Percentiles rank a stretch among this genome's conserved stretches.
Evolutionary conservation across 176 grass and related monocot genomes (phyloP).

Genomic region (Microstegium vimineum): DNA sequence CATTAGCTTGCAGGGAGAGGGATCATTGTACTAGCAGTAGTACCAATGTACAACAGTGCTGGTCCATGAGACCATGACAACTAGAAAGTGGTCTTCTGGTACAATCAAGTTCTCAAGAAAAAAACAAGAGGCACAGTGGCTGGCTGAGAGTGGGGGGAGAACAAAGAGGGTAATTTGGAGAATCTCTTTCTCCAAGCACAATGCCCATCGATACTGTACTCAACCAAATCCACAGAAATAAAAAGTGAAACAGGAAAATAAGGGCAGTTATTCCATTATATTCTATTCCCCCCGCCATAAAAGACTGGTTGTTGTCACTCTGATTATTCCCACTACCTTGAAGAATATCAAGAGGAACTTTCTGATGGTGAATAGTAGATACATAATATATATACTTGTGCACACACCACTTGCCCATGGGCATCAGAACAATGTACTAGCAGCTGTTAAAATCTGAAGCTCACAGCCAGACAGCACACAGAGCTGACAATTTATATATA

Average conservation of each 20-base stretch:
- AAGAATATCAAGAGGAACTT: slow-evolving; percentile 39
- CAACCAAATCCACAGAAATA: background rate
- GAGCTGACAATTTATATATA: background rate
- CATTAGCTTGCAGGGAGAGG: slow-evolving; percentile 39
- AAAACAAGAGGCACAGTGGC: slow-evolving; percentile 6
- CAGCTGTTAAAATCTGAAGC: slow-evolving; percentile 6
- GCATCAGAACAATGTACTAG: slow-evolving; percentile 25
- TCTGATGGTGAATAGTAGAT: background rate
- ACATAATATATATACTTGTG: slow-evolving; percentile 1
- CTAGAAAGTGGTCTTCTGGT: slow-evolving; percentile 37
- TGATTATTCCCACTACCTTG: slow-evolving; percentile 42
- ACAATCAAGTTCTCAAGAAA: slow-evolving; percentile 28
- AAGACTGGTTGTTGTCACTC: slow-evolving; percentile 39
- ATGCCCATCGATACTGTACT: background rate
- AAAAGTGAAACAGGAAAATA: background rate
- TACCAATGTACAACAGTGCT: slow-evolving; percentile 26
- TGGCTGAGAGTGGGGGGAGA: slow-evolving; percentile 1
- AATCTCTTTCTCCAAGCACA: slow-evolving; percentile 43
- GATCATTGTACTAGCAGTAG: slow-evolving; percentile 15
- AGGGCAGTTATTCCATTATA: slow-evolving; percentile 20
- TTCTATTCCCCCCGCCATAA: slow-evolving; percentile 17
- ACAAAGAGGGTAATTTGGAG: slow-evolving; percentile 32
- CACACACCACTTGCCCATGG: slow-evolving; percentile 10
- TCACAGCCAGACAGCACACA: background rate
- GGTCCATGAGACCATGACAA: slow-evolving; percentile 48